Evolutionary conservation across 208 protist genomes (phyloP), one percentile per base, ranked within the genome.

Genomic region (Acanthamoeba rhysodes): DNA sequence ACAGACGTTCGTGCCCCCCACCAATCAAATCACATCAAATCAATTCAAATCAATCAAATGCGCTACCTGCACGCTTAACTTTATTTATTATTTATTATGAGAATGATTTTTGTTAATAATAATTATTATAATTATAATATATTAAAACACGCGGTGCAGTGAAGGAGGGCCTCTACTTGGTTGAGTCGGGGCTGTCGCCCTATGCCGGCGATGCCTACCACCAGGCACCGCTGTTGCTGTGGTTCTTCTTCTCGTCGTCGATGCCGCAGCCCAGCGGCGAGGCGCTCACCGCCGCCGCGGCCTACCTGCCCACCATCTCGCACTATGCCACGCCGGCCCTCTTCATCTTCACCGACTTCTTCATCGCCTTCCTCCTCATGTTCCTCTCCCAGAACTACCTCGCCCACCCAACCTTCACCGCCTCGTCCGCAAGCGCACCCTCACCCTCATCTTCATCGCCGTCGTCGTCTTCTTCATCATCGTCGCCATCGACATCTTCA

Each of bases 151-250:
- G 59, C n/a, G 48, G 20, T 57, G 4, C 5, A 95, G 91, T 95
- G 91, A 27, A 95, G n/a, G 91, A 95, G 62, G 91, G 91, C 16
- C 74, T 95, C 9, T 50, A 82, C 55, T 24, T 95, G 66, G 32
- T 53, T 2, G 91, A 82, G 53, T 72, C 62, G 22, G 74, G 74
- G 29, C 72, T 87, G 70, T 95, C 91, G 6, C 91, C 91, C 70
- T 95, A 95, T 72, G 72, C 55, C 29, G 91, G 91, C 6, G 91
- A 95, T 68, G 91, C 74, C 55, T 95, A 95, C 76, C 91, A 95
- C 57, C 91, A 95, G 27, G 91, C 91, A 27, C 91, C 91, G 22
- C 91, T 95, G 29, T n/a, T 95, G 72, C 48, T 95, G 48, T 50
- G 45, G 27, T 95, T 95, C 76, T 85, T 87, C 72, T 72, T 88